A percentile compares a stretch with the other conserved stretches of the same genome.
phyloP scores from a whole-genome alignment of 2,329 filamentous ascomycete species.

The Geosmithia morbida region DNA sequence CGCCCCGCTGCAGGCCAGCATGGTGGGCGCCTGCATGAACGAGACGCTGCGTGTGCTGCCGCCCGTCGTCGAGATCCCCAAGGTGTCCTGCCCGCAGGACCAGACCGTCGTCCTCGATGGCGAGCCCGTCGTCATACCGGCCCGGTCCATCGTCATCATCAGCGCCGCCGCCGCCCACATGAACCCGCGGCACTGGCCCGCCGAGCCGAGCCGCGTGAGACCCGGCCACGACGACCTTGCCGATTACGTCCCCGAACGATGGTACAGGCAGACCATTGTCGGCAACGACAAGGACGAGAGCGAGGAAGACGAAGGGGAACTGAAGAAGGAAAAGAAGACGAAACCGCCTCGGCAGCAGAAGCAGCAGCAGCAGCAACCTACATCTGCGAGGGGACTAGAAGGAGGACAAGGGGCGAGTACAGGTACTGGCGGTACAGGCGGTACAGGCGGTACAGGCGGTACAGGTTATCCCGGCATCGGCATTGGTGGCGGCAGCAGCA shows the following conservation, averaged over 20 bases:
- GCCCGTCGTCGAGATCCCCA: conserved; percentile 56
- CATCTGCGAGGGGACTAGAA: no score
- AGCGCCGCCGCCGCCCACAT: conserved; percentile 42
- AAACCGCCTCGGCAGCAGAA: conserved; percentile 10
- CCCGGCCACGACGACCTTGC: conserved; percentile 40
- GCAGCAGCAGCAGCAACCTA: no score
- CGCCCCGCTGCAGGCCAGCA: conserved; percentile 50
- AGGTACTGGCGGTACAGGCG: no score
- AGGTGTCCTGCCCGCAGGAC: conserved; percentile 27
- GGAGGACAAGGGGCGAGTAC: no score
- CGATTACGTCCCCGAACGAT: conserved; percentile 59
- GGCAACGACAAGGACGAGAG: background rate
- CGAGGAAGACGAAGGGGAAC: no score
- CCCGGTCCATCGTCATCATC: conserved; percentile 39
- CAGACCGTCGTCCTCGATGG: conserved; percentile 48
- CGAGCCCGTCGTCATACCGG: conserved; percentile 41
- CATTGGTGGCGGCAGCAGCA: no score
- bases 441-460: no score
- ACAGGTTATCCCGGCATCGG: no score
- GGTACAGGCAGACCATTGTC: conserved; percentile 33
- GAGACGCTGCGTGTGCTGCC: conserved; percentile 63
- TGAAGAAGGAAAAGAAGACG: conserved; percentile 7
- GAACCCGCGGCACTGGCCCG: conserved; percentile 62
- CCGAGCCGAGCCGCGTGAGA: conserved; percentile 27
- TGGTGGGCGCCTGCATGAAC: conserved; percentile 63